Evolutionary conservation across 345 rosid species (phyloP).

Genomic region (Eutrema yunnanense): DNA sequence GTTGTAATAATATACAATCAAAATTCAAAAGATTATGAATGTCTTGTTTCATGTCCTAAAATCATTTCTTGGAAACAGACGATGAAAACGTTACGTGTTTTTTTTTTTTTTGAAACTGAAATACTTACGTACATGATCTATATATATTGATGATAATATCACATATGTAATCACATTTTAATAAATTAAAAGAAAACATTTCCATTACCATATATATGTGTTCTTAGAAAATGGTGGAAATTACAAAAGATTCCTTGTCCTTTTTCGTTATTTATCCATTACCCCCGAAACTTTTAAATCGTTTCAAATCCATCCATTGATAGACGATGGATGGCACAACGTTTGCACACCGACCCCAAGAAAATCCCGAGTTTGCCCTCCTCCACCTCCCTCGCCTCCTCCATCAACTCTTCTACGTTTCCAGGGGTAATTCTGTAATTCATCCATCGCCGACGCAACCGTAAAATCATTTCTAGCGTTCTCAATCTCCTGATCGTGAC

Average conservation of each 20-base stretch:
- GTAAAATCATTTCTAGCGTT: slow-evolving; percentile 34
- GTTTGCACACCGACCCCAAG: slow-evolving; percentile 79
- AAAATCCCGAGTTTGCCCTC: slow-evolving; percentile 92
- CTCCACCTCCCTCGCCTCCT: slow-evolving; percentile 18
- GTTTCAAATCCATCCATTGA: slow-evolving; percentile 54
- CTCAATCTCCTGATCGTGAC: slow-evolving; percentile 25
- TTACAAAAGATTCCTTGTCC: slow-evolving; percentile 21
- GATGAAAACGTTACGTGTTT: background rate
- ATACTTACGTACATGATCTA: background rate
- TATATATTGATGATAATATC: background rate
- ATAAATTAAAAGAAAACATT: slow-evolving; percentile 9
- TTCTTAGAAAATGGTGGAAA: slow-evolving; percentile 23
- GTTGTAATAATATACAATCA: too few relatives aligned
- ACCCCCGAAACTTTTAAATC: background rate
- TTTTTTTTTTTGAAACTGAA: too few relatives aligned
- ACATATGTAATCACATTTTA: background rate
- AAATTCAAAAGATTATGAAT: background rate
- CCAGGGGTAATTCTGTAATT: slow-evolving; percentile 49
- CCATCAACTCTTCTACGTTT: slow-evolving; percentile 44
- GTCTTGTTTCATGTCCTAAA: background rate
- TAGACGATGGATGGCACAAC: slow-evolving; percentile 44
- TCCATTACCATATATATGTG: background rate
- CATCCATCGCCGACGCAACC: slow-evolving; percentile 35
- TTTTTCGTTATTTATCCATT: slow-evolving; percentile 6
- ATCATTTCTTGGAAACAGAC: background rate